phyloP scores from a whole-genome alignment of 805 yeast genomes.

The Tetrapisispora phaffii region DNA sequence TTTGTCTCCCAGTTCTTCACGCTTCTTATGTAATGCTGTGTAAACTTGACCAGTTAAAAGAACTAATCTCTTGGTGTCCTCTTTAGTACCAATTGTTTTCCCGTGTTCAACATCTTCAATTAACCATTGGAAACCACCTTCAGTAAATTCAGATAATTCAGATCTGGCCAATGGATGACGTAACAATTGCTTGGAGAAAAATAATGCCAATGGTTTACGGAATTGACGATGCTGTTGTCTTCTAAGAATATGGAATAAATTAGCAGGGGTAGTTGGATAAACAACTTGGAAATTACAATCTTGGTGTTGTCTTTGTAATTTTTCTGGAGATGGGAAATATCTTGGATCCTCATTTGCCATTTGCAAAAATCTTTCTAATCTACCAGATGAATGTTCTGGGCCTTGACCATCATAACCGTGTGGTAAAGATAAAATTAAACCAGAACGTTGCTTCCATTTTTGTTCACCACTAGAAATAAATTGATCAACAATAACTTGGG shows the following conservation, averaged over 20 bases:
- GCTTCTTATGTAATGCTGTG: conserved; percentile 83
- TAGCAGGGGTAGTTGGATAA: conserved; percentile 96
- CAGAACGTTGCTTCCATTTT: conserved; percentile 98
- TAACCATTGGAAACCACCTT: conserved; percentile 89
- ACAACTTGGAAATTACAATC: conserved; percentile 97
- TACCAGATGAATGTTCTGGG: conserved; percentile 97
- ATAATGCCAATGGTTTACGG: conserved; percentile 77
- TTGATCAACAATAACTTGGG: conserved; percentile 95
- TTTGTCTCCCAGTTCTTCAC: conserved; percentile 65
- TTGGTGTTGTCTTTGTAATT: conserved; percentile 94
- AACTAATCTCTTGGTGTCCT: conserved; percentile 79
- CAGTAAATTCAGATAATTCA: conserved; percentile 70
- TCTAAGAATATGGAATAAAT: conserved; percentile 90
- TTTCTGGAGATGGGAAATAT: conserved; percentile 79
- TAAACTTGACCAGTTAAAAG: conserved; percentile 88
- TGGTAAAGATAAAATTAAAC: conserved; percentile 88
- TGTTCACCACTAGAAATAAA: conserved; percentile 94
- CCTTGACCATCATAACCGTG: conserved; percentile 99
- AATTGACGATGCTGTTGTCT: conserved; percentile 99
- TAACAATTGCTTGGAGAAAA: conserved; percentile 88
- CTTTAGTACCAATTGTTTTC: conserved; percentile 62
- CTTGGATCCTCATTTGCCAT: conserved; percentile 94
- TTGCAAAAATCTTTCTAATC: conserved; percentile 93
- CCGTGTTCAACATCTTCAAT: conserved; percentile 88
- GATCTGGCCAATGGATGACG: conserved; percentile 98